Base-by-base conservation (phyloP, 768 basidiomycete genomes). In the Lentinula aciculospora region DNA sequence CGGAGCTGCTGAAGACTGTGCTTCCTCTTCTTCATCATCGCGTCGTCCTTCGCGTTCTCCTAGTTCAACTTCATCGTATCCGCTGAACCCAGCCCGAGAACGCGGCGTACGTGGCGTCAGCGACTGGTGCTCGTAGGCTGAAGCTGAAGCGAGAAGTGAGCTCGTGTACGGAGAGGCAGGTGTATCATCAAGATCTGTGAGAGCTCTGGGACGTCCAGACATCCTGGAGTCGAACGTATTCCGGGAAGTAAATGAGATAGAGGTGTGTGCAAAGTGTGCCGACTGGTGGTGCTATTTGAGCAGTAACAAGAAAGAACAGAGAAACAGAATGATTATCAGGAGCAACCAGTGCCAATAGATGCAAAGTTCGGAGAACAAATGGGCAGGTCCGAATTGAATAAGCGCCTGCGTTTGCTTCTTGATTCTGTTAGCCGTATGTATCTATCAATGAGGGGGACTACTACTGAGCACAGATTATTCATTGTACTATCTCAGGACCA, bases 401-500 rank as follows among this genome's bases (percentile, higher is more conserved):
- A n/a, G n/a, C n/a, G n/a, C n/a, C n/a, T n/a, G n/a, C n/a, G n/a
- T n/a, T n/a, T n/a, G n/a, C n/a, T n/a, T n/a, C n/a, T n/a, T n/a
- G n/a, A n/a, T n/a, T n/a, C n/a, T n/a, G n/a, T n/a, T n/a, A n/a
- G n/a, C n/a, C n/a, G n/a, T n/a, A n/a, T n/a, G n/a, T n/a, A n/a
- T n/a, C n/a, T n/a, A n/a, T n/a, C n/a, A n/a, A n/a, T n/a, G n/a
- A n/a, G n/a, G n/a, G n/a, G n/a, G n/a, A n/a, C n/a, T n/a, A n/a
- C n/a, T n/a, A n/a, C n/a, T n/a, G n/a, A n/a, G n/a, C n/a, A n/a
- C n/a, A n/a, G n/a, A n/a, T 34, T 19, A 21, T 42, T 42, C 13
- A 54, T 8, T 29, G 21, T 25, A 29, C 28, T 25, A 28, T 40
- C 19, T 68, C 68, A 13, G 66, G 66, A 42, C 68, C 74, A 56